Evolutionary conservation across 495 filamentous ascomycete genomes (phyloP).

Genomic region (Halenospora varia): DNA sequence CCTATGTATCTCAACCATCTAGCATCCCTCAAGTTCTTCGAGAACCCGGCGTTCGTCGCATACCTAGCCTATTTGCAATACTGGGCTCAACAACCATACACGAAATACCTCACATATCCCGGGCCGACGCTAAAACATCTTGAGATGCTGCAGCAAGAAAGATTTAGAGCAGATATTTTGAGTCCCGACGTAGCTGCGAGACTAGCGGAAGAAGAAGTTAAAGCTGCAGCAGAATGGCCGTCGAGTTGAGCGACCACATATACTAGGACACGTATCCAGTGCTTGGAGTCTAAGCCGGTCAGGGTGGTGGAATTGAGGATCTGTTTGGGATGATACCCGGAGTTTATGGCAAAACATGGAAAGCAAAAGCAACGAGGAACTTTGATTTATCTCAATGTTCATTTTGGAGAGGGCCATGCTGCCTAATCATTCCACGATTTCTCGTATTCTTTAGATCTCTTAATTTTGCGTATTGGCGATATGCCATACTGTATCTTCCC

Average conservation of each 20-base stretch:
- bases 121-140: constrained; percentile 79
- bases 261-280: too few relatives aligned
- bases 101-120: constrained; percentile 76
- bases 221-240: constrained; percentile 14
- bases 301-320: not conserved
- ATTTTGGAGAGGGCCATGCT: not conserved
- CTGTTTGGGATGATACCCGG: constrained; percentile 15
- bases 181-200: constrained; percentile 64
- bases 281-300: too few relatives aligned
- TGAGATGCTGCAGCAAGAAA: constrained; percentile 76
- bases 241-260: too few relatives aligned
- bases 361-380: not conserved
- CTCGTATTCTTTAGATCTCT: too few relatives aligned
- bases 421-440: too few relatives aligned
- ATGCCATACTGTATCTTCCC: not conserved
- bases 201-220: constrained; percentile 52
- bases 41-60: constrained; percentile 65
- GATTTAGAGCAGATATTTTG: constrained; percentile 78
- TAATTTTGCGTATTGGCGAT: not conserved
- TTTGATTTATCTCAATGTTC: not conserved
- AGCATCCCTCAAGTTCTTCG: constrained; percentile 49
- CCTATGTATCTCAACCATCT: constrained; percentile 82
- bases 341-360: constrained; percentile 6
- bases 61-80: constrained; percentile 85
- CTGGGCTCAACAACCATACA: constrained; percentile 77